A percentile compares a stretch with the other conserved stretches of the same genome.
phyloP scores from a whole-genome alignment of 2,329 filamentous ascomycete genomes.

The Periconia sp. region DNA sequence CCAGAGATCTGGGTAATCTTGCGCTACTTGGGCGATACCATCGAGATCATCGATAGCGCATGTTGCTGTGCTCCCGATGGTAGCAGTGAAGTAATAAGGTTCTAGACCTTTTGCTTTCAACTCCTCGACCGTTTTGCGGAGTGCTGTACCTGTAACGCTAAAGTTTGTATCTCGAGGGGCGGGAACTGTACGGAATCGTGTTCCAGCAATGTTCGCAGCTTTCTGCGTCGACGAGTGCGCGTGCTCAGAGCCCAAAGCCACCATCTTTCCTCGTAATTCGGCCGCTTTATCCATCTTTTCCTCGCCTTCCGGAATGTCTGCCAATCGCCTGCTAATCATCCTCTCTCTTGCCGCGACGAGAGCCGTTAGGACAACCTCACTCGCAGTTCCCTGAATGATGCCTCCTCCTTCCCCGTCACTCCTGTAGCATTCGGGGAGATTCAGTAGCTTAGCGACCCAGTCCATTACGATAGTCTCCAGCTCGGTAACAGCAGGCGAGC shows the following conservation, averaged over 20 bases:
- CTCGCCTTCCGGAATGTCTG: slow-evolving; percentile 50
- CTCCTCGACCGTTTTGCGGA: slow-evolving; percentile 68
- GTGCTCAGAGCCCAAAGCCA: slow-evolving; percentile 80
- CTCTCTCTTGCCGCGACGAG: slow-evolving; percentile 84
- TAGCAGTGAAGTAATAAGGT: slow-evolving; percentile 86
- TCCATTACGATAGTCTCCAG: slow-evolving; percentile 92
- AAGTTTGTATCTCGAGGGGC: slow-evolving; percentile 69
- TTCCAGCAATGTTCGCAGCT: slow-evolving; percentile 82
- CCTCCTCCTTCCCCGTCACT: slow-evolving; percentile 81
- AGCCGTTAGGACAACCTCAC: slow-evolving; percentile 83
- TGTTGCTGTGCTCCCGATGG: slow-evolving; percentile 84
- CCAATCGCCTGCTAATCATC: slow-evolving; percentile 60
- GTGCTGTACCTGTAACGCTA: slow-evolving; percentile 69
- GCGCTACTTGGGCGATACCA: slow-evolving; percentile 66
- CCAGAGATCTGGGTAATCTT: slow-evolving; percentile 71
- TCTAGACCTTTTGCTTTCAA: slow-evolving; percentile 73
- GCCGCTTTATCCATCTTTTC: slow-evolving; percentile 64
- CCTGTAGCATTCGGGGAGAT: slow-evolving; percentile 74
- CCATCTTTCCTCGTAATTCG: slow-evolving; percentile 71
- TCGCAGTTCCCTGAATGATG: slow-evolving; percentile 92
- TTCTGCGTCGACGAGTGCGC: slow-evolving; percentile 88
- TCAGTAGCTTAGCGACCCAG: slow-evolving; percentile 82
- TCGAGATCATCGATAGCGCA: slow-evolving; percentile 85
- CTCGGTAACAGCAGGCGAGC: slow-evolving; percentile 89
- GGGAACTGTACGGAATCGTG: slow-evolving; percentile 75